A percentile compares a stretch with the other conserved stretches of the same genome.
phyloP scores from a whole-genome alignment of 106 monocot genomes.

The Acorus gramineus region DNA sequence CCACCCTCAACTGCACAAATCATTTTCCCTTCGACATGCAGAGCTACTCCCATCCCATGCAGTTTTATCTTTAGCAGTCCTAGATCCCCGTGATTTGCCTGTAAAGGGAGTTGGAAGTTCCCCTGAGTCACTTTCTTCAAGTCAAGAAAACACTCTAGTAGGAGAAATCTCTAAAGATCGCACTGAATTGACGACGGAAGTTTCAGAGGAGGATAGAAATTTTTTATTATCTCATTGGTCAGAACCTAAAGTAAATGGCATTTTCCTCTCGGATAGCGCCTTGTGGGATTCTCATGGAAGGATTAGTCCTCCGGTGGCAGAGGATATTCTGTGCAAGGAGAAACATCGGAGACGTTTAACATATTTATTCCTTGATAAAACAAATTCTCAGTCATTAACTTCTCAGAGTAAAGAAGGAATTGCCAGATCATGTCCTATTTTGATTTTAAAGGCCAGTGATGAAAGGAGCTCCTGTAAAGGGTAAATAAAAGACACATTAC shows the following conservation, averaged over 20 bases:
- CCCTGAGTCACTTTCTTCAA: constrained; percentile 1
- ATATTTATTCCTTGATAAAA: constrained; percentile 40
- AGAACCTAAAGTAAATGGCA: constrained; percentile 19
- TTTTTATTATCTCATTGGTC: constrained; percentile 21
- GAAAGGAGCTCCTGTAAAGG: constrained; percentile 4
- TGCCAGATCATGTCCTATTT: constrained; percentile 33
- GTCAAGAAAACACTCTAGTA: constrained; percentile 9
- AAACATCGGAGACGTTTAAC: constrained; percentile 47
- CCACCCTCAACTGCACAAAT: constrained; percentile 18
- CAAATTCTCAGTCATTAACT: constrained; percentile 2
- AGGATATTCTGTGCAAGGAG: constrained; percentile 45
- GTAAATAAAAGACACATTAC: constrained; percentile 15
- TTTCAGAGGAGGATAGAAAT: constrained; percentile 8
- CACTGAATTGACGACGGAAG: neutral
- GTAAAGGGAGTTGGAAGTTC: constrained; percentile 3
- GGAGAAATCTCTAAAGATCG: constrained; percentile 17
- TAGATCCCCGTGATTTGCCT: constrained; percentile 59
- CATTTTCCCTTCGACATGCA: constrained; percentile 18
- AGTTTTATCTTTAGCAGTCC: constrained; percentile 53
- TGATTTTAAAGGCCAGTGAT: constrained; percentile 54
- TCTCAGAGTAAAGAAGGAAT: constrained; percentile 21
- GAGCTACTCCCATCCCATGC: constrained; percentile 39
- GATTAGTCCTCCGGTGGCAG: constrained; percentile 50
- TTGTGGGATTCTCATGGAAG: constrained; percentile 62
- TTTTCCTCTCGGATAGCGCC: constrained; percentile 36